Base-by-base conservation (phyloP, 2,329 filamentous ascomycete genomes). In the Colletotrichum sp. region DNA sequence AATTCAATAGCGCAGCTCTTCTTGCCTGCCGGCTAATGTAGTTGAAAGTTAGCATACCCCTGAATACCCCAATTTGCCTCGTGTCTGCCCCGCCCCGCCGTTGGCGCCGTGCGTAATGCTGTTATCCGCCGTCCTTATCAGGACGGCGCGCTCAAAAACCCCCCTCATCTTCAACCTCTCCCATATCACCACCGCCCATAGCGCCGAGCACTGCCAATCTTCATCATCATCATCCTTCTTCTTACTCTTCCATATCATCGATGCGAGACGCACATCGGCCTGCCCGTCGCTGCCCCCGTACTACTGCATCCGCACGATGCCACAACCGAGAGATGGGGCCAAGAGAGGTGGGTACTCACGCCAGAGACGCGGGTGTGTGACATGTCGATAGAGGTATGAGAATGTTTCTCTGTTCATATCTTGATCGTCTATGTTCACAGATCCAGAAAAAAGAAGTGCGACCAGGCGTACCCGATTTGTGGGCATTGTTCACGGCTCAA, bases 291-390 rank as follows among this genome's bases (percentile, higher is more conserved):
- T 43, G 18, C 16, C 18, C 38, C 38, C 0, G 16, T 43, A n/a
- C 38, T n/a, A n/a, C 38, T n/a, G 38, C 38, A 43, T 43, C 38
- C 38, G 8, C 38, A 9, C 38, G 38, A 43, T 43, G 38, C 38
- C 38, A n/a, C 38, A 43, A 55, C 51, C 51, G 27, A 24, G 51
- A 15, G 6, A 55, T 16, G 51, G 51, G 21, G 15, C 6, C 21
- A 66, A 31, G 29, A 75, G 71, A 31, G 66, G 68, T 18, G 77
- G 77, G 6, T 78, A 76, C 59, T 76, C 75, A 12, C 75, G 76
- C 36, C 75, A 78, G 66, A 70, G 77, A 31, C 73, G 73, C 13
- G 76, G 75, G 24, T 78, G 78, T 57, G 33, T 75, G 33, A 78
- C 77, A 11, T 79, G 75, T n/a, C 73, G 77, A 34, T 71, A 74